Conservation (phyloP, 2,329 filamentous ascomycete genomes). For the Hypocreales sp. region DNA sequence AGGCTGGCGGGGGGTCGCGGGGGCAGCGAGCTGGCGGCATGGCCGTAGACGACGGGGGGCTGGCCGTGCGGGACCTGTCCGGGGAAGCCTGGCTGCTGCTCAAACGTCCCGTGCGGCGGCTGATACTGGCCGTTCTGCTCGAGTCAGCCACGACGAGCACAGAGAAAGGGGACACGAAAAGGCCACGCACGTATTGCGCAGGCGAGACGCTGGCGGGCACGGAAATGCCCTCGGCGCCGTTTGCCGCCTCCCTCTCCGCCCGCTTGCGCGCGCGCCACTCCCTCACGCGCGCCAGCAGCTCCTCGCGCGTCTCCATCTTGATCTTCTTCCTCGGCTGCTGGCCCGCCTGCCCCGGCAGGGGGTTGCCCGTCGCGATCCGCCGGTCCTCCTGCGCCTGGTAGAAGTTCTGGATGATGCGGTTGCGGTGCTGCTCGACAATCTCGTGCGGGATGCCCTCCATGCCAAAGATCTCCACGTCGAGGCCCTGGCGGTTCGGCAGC, state of each 20-base stretch:
- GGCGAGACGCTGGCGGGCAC: conserved; percentile 27
- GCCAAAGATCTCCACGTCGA: conserved; percentile 93
- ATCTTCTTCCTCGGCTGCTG: conserved; percentile 57
- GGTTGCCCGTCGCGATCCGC: conserved; percentile 70
- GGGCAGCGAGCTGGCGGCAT: conserved; percentile 25
- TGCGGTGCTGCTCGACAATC: conserved; percentile 66
- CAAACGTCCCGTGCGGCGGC: conserved; percentile 7
- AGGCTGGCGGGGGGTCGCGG: conserved; percentile 25
- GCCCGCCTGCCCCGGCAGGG: conserved; percentile 46
- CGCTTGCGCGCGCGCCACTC: conserved; percentile 58
- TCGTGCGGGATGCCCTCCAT: conserved; percentile 95
- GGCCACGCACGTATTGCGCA: conserved; percentile 45
- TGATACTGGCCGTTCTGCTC: conserved; percentile 12
- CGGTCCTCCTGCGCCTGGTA: conserved; percentile 76
- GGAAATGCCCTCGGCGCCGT: conserved; percentile 26
- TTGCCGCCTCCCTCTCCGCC: conserved; percentile 33
- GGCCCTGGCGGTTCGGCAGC: conserved; percentile 65
- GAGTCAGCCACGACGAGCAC: too few relatives aligned
- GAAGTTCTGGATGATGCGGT: conserved; percentile 72
- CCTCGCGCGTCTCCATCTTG: conserved; percentile 59
- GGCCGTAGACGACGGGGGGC: conserved; percentile 15
- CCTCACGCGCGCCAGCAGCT: conserved; percentile 66
- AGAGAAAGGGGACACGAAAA: too few relatives aligned
- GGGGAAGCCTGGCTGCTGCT: conserved; percentile 10
- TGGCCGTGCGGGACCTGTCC: conserved; percentile 8